Evolutionary conservation across 495 filamentous ascomycete genomes (phyloP).

Genomic region (Daldinia bambusicola): DNA sequence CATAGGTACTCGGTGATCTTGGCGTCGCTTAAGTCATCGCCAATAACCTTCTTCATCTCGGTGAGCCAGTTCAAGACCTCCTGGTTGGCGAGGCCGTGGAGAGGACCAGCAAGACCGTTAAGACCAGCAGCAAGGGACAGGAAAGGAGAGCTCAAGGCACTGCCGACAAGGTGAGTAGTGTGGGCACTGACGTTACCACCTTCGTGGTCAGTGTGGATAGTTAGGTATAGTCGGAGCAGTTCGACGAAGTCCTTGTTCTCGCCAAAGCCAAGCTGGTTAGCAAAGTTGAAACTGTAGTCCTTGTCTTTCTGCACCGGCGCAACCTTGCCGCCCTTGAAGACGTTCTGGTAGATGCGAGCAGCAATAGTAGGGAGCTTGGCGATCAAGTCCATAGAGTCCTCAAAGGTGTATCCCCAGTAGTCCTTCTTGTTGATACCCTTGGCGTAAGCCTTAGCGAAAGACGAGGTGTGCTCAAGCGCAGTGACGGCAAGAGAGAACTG

Average conservation of each 20-base stretch:
- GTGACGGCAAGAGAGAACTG: constrained; percentile 98
- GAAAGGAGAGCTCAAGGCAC: constrained; percentile 95
- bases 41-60: constrained; percentile 96
- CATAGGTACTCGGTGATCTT: constrained; percentile 98
- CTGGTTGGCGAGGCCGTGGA: constrained; percentile 99
- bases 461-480: constrained; percentile 96
- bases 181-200: constrained; percentile 98
- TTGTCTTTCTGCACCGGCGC: constrained; percentile 94
- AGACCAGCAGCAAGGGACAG: constrained; percentile 95
- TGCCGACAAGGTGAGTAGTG: constrained; percentile 97
- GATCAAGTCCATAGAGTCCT: constrained; percentile 99
- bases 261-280: constrained; percentile 96
- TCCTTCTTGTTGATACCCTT: constrained; percentile 99
- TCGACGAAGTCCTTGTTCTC: constrained; percentile 97
- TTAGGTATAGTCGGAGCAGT: constrained; percentile 97
- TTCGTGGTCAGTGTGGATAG: constrained; percentile 99
- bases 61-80: constrained; percentile 98
- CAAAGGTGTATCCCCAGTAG: constrained; percentile 99
- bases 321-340: constrained; percentile 99
- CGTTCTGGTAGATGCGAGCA: constrained; percentile 97
- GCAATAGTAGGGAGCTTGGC: constrained; percentile 99
- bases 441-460: constrained; percentile 96
- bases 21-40: constrained; percentile 93
- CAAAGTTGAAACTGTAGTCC: constrained; percentile 98
- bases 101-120: constrained; percentile 95